Conservation (phyloP, 2,329 filamentous ascomycete species). For the Aaosphaeria pasadenensis region DNA sequence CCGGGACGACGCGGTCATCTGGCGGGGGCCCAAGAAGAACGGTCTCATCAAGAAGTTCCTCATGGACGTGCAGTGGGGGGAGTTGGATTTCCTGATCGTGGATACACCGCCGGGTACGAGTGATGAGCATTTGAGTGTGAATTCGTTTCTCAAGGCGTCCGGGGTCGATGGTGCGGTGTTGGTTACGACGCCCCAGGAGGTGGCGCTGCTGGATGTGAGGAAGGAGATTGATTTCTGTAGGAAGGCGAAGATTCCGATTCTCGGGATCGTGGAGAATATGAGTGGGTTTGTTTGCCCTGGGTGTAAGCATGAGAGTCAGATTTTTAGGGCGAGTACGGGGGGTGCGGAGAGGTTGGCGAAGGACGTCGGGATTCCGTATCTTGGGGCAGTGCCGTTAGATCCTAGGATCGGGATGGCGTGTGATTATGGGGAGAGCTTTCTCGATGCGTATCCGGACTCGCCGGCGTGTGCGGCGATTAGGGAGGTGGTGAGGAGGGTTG, state of each 20-base stretch:
- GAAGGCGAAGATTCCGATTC: conserved; percentile 84
- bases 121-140: conserved; percentile 93
- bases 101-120: conserved; percentile 95
- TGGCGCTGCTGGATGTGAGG: conserved; percentile 84
- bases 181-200: conserved; percentile 93
- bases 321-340: conserved; percentile 89
- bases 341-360: conserved; percentile 76
- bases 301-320: conserved; percentile 75
- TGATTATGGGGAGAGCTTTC: conserved; percentile 96
- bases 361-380: conserved; percentile 83
- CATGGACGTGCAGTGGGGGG: conserved; percentile 97
- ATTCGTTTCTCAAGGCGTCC: conserved; percentile 83
- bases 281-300: conserved; percentile 93
- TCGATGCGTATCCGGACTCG: conserved; percentile 89
- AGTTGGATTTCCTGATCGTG: conserved; percentile 87
- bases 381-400: conserved; percentile 87
- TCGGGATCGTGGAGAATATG: conserved; percentile 98
- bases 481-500: conserved; percentile 73
- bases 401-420: conserved; percentile 94
- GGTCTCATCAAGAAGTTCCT: conserved; percentile 96
- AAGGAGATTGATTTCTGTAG: conserved; percentile 98
- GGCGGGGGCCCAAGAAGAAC: conserved; percentile 98
- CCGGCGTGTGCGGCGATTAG: conserved; percentile 82
- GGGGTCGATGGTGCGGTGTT: conserved; percentile 92
- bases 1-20: conserved; percentile 92